Evolutionary conservation across 345 rosid genomes (phyloP), one percentile per base, ranked within the genome.

Genomic region (Cochlearia excelsa): DNA sequence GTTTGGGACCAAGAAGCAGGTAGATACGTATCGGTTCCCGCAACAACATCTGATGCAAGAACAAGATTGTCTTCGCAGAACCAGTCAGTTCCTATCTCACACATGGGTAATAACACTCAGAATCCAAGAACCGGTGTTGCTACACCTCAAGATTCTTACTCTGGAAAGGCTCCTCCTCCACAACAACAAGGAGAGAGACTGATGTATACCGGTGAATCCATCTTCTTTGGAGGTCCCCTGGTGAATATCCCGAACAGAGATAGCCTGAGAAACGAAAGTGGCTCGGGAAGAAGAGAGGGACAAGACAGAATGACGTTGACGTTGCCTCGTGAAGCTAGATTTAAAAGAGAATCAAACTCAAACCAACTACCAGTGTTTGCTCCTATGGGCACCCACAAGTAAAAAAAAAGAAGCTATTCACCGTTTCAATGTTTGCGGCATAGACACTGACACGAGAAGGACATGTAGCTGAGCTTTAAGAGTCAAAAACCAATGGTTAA

Each of bases 1-100:
- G 83, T 85, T 7, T 93, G 86, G 86, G 97, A 93, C 69, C 97
- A 79, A 82, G 99, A 89, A 57, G 97, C 95, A 34, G 94, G 99
- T 29, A 79, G 99, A 68, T 93, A 85, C 26, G 75, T 89, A 57
- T 93, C 99, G 7, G 81, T 86, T 49, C 95, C 96, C n/a, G 67
- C 77, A 33, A 78, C 97, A 46, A 78, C 89, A 30, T 73, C 94
- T 6, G 99, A 93, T 46, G 69, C 79, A 57, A 77, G 81, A 53
- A 86, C 71, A 63, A 81, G 79, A 69, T 71, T 83, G 10, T 39
- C 85, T 16, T 16, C 23, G 23, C 23, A 16, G 23, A 16, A 16
- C 23, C 23, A 16, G 23, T 16, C 23, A 16, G 23, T 16, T 16
- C 23, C 23, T 16, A 16, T 16, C 23, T 16, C 23, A 16, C 23